Conservation (phyloP, 2,329 filamentous ascomycete genomes). For the Furcasterigmium furcatum region DNA sequence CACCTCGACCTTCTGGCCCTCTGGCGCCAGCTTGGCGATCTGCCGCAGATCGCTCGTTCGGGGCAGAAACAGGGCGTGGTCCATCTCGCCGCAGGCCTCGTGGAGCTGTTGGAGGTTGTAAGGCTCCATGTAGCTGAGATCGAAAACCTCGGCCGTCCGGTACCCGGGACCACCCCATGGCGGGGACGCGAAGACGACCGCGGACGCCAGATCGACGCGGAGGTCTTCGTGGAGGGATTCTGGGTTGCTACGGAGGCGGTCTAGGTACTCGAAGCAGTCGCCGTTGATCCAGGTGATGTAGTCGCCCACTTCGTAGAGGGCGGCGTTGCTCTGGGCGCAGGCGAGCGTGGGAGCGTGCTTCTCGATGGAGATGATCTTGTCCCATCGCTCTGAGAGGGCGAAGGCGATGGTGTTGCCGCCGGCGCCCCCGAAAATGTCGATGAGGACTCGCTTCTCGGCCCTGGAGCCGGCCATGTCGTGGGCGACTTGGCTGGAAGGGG, state of each 20-base stretch:
- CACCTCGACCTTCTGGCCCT: constrained; percentile 61
- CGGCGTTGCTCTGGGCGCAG: constrained; percentile 90
- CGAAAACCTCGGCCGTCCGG: constrained; percentile 66
- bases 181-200: constrained; percentile 54
- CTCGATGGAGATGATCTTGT: constrained; percentile 84
- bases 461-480: constrained; percentile 60
- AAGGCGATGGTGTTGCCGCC: constrained; percentile 97
- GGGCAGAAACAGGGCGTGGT: constrained; percentile 76
- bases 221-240: constrained; percentile 33
- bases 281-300: constrained; percentile 82
- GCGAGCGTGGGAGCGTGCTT: constrained; percentile 74
- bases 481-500: constrained; percentile 64
- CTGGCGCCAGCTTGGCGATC: constrained; percentile 57
- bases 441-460: constrained; percentile 59
- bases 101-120: constrained; percentile 69
- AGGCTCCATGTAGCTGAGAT: constrained; percentile 82
- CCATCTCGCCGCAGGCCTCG: constrained; percentile 55
- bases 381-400: constrained; percentile 75
- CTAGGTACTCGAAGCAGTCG: constrained; percentile 77
- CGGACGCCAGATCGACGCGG: constrained; percentile 33
- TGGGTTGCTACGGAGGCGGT: constrained; percentile 33
- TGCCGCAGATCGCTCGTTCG: constrained; percentile 81
- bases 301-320: constrained; percentile 72
- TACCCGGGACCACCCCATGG: constrained; percentile 60
- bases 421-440: constrained; percentile 88